Base-by-base conservation (phyloP, 768 basidiomycete genomes). In the Auriscalpium vulgare region DNA sequence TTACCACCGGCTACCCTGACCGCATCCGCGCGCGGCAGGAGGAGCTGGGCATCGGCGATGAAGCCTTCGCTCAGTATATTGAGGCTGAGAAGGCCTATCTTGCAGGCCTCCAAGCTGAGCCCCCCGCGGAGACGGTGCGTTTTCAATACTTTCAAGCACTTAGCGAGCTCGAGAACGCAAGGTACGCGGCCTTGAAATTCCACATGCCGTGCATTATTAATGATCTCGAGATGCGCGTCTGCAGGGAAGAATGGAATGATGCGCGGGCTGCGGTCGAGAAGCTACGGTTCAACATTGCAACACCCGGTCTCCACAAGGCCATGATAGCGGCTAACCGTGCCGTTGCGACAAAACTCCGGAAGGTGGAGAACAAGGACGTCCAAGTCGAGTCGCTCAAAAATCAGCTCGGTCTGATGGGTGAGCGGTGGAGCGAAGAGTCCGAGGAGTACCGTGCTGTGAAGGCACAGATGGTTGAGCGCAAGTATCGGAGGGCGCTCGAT, bases 401-500 rank as follows among this genome's bases (percentile, higher is more conserved):
- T 3, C 21, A 21, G 21, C 21, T 21, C 2, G 21, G 21, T 21
- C 21, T 21, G 21, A 21, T 3, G 21, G 21, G 21, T 21, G 21
- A 21, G 21, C 21, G 21, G 21, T 21, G 21, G 21, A 21, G 3
- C 21, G 21, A 21, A 21, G 21, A 21, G 2, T 21, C 21, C 21
- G 21, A 21, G 21, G 21, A 21, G 21, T 21, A 65, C 53, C 19
- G 59, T 14, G 51, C 35, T 4, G 36, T 49, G 21, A 16, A 47
- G 14, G 17, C 34, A 11, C 50, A 65, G 16, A 13, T 59, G 1
- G 16, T 16, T 0, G 29, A 50, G 34, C 50, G 63, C 2, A 59
- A 58, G 37, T 68, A 66, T 47, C 51, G 59, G 5, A 11, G 36
- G 6, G 69, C 67, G 1, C 51, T 71, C 0, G 66, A 71, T 34